A percentile compares a stretch with the other conserved stretches of the same genome.
phyloP scores from a whole-genome alignment of 345 rosid genomes.

The Populus alba region DNA sequence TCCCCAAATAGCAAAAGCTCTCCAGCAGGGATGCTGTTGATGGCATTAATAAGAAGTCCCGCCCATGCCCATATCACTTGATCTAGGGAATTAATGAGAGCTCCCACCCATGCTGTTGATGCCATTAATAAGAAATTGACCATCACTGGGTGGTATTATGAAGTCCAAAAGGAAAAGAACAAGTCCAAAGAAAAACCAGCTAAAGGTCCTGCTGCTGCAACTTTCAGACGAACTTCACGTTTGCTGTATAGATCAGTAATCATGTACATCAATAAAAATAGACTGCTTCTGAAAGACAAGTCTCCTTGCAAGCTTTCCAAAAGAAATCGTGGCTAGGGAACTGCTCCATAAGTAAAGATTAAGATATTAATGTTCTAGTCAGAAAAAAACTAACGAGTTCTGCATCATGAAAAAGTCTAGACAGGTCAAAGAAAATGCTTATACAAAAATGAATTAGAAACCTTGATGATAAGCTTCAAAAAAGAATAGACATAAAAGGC shows the following conservation, averaged over 20 bases:
- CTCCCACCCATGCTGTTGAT: too few relatives aligned
- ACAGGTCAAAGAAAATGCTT: neutral
- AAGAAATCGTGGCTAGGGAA: neutral
- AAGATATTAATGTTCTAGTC: neutral
- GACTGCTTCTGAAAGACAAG: constrained; percentile 1
- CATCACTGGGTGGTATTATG: constrained; percentile 80
- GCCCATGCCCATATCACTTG: constrained; percentile 94
- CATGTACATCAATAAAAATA: neutral
- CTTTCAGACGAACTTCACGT: constrained; percentile 86
- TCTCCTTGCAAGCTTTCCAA: neutral
- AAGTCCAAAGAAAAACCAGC: constrained; percentile 84
- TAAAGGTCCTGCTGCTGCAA: constrained; percentile 92
- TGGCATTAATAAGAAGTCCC: constrained; percentile 91
- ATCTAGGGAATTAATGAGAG: constrained; percentile 56
- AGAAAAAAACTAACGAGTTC: neutral
- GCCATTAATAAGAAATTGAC: constrained; percentile 57
- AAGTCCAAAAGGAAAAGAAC: constrained; percentile 75
- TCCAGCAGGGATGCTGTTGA: constrained; percentile 96
- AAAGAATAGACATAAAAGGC: neutral
- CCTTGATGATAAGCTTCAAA: neutral
- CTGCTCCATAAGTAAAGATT: neutral
- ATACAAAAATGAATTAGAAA: neutral
- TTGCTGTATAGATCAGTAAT: constrained; percentile 22
- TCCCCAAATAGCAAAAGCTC: constrained; percentile 91
- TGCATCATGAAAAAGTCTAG: neutral